phyloP scores from a whole-genome alignment of 345 rosid genomes.

The Cardiospermum halicacabum region DNA sequence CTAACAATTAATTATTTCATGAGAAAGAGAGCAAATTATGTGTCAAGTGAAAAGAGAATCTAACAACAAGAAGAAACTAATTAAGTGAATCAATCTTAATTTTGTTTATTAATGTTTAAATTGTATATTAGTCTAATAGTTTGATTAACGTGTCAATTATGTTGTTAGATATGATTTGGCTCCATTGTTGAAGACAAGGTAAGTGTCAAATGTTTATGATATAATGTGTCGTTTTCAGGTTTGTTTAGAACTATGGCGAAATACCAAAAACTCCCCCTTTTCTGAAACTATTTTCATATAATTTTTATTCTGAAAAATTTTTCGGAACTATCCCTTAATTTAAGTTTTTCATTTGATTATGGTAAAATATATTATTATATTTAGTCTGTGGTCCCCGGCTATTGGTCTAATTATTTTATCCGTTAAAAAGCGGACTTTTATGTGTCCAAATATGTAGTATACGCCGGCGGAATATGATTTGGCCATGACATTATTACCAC shows the following conservation, averaged over 20 bases:
- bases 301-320: too few species aligned
- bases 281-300: too few species aligned
- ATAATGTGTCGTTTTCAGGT: background rate
- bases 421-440: too few species aligned
- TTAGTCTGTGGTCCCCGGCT: too few species aligned
- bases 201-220: background rate
- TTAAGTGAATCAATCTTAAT: background rate
- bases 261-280: too few species aligned
- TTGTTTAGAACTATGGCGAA: background rate
- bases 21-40: constrained; percentile 9
- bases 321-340: too few species aligned
- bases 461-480: too few species aligned
- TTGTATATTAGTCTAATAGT: background rate
- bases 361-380: too few species aligned
- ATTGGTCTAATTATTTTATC: too few species aligned
- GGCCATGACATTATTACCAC: too few species aligned
- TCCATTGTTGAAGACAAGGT: background rate
- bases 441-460: too few species aligned
- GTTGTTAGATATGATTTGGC: background rate
- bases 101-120: background rate
- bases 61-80: background rate
- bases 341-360: too few species aligned
- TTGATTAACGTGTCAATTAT: background rate
- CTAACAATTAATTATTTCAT: background rate
- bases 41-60: background rate